Evolutionary conservation across 305 asterid species (phyloP).

Genomic region (Solanum aculeatissimum): DNA sequence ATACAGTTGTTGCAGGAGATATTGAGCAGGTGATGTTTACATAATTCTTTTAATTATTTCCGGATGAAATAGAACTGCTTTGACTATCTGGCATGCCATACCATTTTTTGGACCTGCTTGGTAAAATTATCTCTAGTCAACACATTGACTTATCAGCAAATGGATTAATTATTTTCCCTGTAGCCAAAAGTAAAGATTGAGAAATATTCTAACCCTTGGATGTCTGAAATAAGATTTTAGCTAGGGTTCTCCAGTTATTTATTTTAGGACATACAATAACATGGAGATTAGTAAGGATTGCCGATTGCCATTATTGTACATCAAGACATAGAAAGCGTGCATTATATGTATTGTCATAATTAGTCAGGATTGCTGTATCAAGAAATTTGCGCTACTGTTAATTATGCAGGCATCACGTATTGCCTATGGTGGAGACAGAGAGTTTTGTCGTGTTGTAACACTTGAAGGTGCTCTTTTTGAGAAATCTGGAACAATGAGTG

Average conservation of each 20-base stretch:
- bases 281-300: background rate
- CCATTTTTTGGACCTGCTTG: background rate
- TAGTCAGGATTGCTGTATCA: background rate
- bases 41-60: background rate
- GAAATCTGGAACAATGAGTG: constrained; percentile 92
- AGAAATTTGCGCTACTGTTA: background rate
- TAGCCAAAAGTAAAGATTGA: background rate
- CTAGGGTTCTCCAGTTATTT: background rate
- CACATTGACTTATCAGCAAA: background rate
- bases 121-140: background rate
- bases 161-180: background rate
- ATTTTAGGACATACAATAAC: background rate
- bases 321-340: background rate
- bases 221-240: background rate
- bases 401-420: constrained; percentile 66
- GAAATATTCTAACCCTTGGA: background rate
- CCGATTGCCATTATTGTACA: background rate
- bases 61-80: background rate
- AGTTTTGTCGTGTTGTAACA: constrained; percentile 81
- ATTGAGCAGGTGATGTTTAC: constrained; percentile 61
- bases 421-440: constrained; percentile 70
- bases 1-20: constrained; percentile 71
- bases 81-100: background rate
- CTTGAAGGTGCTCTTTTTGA: constrained; percentile 89
- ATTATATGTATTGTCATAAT: background rate